A percentile compares a stretch with the other conserved stretches of the same genome.
phyloP scores from a whole-genome alignment of 306 rosid species.

The Ammopiptanthus mongolicus region DNA sequence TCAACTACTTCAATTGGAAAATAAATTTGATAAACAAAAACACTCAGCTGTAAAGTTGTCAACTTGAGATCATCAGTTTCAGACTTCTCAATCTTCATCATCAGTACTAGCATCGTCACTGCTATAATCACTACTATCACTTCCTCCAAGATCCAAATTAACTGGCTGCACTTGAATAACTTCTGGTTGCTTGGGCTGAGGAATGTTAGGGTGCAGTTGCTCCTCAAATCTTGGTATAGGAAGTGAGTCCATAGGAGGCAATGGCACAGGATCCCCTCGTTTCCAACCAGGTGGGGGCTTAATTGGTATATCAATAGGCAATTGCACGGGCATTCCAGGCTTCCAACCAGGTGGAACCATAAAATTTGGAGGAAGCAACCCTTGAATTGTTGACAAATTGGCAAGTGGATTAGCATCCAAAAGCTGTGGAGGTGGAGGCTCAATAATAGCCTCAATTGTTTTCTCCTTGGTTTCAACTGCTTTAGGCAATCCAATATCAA shows the following conservation, averaged over 20 bases:
- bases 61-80: constrained; percentile 10
- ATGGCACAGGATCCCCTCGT: constrained; percentile 89
- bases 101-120: constrained; percentile 82
- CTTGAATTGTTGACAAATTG: constrained; percentile 56
- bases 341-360: constrained; percentile 88
- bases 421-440: constrained; percentile 46
- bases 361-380: constrained; percentile 69
- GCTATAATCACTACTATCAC: constrained; percentile 84
- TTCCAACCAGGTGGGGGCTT: constrained; percentile 96
- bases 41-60: constrained; percentile 1
- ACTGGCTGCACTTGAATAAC: constrained; percentile 86
- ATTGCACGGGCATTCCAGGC: constrained; percentile 90
- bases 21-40: neutral
- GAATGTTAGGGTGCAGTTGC: constrained; percentile 49
- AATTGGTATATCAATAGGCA: constrained; percentile 65
- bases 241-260: constrained; percentile 64
- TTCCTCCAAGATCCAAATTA: constrained; percentile 82
- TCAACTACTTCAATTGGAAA: neutral
- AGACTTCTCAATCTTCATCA: constrained; percentile 55
- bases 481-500: constrained; percentile 88
- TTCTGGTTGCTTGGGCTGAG: constrained; percentile 58
- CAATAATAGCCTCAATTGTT: constrained; percentile 61
- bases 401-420: constrained; percentile 45
- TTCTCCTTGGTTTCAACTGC: constrained; percentile 51
- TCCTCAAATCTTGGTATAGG: constrained; percentile 58